Percentiles rank a stretch among this genome's conserved stretches.
These are phyloP conservation scores for Alternaria brassicae DNA, from an alignment of 2,329 filamentous ascomycete species.

Conservation along the genomic window DNA sequence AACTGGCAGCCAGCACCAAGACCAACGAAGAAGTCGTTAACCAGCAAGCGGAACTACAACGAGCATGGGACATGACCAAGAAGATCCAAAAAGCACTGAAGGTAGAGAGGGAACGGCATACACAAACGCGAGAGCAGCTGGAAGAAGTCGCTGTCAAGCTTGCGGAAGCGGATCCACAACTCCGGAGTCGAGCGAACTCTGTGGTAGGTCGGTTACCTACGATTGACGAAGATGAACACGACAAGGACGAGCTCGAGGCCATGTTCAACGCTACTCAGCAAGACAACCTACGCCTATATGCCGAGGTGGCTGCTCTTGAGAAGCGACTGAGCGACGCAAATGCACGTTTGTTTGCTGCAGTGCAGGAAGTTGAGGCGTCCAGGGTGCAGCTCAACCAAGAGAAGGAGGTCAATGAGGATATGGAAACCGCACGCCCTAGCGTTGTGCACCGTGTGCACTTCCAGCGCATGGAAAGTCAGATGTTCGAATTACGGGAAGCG, in stretches of 20 bases:
- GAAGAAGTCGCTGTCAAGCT: constrained; percentile 30
- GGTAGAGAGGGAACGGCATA: constrained; percentile 38
- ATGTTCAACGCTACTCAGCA: constrained; percentile 48
- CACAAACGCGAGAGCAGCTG: constrained; percentile 35
- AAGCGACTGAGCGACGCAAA: constrained; percentile 43
- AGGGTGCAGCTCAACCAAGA: constrained; percentile 36
- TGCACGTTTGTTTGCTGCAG: constrained; percentile 31
- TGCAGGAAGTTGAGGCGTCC: constrained; percentile 35
- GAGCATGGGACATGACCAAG: constrained; percentile 43
- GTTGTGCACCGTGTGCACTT: constrained; percentile 45
- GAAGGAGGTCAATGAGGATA: constrained; percentile 37
- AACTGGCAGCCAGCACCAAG: constrained; percentile 30
- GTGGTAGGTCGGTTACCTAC: constrained; percentile 35
- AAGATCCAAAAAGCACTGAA: constrained; percentile 38
- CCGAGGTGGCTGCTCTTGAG: constrained; percentile 37
- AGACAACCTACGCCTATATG: constrained; percentile 43
- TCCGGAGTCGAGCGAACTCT: constrained; percentile 7
- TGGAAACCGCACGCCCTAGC: constrained; percentile 41
- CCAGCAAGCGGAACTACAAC: constrained; percentile 39
- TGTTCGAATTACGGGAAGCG: constrained; percentile 34
- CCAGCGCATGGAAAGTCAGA: constrained; percentile 43
- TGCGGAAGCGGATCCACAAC: constrained; percentile 24
- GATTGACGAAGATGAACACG: constrained; percentile 40
- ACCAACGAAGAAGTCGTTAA: constrained; percentile 34
- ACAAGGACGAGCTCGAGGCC: constrained; percentile 43